phyloP scores from a whole-genome alignment of 2,329 filamentous ascomycete species.

The Colletotrichum sp. region DNA sequence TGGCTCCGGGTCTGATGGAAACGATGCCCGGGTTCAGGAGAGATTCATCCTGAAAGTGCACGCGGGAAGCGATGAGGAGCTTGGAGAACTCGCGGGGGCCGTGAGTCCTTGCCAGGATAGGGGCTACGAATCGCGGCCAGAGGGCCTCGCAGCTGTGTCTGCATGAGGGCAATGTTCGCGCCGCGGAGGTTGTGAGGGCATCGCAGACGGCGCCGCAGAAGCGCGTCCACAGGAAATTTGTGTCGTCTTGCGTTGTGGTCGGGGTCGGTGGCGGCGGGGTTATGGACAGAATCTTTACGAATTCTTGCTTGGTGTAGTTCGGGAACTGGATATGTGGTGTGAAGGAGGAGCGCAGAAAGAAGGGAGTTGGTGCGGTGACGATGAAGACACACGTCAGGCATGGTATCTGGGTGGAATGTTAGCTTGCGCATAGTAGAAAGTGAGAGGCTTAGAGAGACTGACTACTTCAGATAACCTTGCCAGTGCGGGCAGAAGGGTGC shows the following conservation, averaged over 20 bases:
- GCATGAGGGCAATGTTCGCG: constrained; percentile 79
- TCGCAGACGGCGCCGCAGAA: constrained; percentile 90
- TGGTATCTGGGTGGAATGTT: constrained; percentile 65
- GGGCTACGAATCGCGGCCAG: constrained; percentile 85
- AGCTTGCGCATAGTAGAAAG: not conserved
- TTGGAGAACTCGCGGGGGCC: constrained; percentile 83
- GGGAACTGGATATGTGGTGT: constrained; percentile 78
- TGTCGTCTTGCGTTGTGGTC: constrained; percentile 59
- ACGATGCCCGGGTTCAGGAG: constrained; percentile 71
- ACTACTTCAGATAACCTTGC: constrained; percentile 83
- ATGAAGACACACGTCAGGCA: constrained; percentile 79
- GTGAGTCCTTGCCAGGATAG: constrained; percentile 76
- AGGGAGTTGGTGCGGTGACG: constrained; percentile 72
- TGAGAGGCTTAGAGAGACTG: constrained; percentile 34
- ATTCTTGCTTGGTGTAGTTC: constrained; percentile 81
- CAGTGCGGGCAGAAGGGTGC: constrained; percentile 80
- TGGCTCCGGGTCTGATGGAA: constrained; percentile 22
- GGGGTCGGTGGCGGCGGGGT: constrained; percentile 47
- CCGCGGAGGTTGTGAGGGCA: constrained; percentile 79
- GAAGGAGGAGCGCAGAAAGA: constrained; percentile 72
- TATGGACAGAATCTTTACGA: constrained; percentile 76
- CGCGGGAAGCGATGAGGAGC: constrained; percentile 73
- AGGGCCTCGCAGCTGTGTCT: constrained; percentile 72
- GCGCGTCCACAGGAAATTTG: constrained; percentile 75
- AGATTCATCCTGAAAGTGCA: constrained; percentile 75